phyloP scores from a whole-genome alignment of 257 asterid species.

The Fraxinus excelsior region DNA sequence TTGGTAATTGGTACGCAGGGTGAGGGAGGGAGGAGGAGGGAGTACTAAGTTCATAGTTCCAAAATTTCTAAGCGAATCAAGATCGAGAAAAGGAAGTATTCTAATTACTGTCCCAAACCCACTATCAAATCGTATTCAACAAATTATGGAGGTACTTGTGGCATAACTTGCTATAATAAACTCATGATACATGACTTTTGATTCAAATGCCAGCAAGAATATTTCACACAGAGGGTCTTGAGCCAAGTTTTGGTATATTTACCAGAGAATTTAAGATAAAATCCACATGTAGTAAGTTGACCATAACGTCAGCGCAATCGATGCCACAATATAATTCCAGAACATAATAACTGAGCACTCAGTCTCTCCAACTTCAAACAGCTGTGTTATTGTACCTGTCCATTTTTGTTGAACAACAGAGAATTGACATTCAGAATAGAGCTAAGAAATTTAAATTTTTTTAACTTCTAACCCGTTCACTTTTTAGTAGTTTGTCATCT shows the following conservation, averaged over 20 bases:
- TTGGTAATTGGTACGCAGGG: too few species aligned
- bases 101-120: too few species aligned
- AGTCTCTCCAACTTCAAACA: conserved; percentile 36
- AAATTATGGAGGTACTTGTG: too few species aligned
- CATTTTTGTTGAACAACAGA: neutral
- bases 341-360: conserved; percentile 37
- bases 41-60: too few species aligned
- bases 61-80: too few species aligned
- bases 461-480: neutral
- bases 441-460: neutral
- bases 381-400: conserved; percentile 35
- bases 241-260: neutral
- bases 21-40: too few species aligned
- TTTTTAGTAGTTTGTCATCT: too few species aligned
- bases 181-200: too few species aligned
- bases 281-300: conserved; percentile 35
- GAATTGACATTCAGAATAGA: neutral
- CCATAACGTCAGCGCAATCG: conserved; percentile 34
- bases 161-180: too few species aligned
- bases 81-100: too few species aligned
- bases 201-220: too few species aligned
- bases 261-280: conserved; percentile 19
- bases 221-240: neutral
- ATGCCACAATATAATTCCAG: conserved; percentile 37
- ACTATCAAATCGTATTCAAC: too few species aligned